phyloP scores from a whole-genome alignment of 2,329 filamentous ascomycete genomes.

The Akanthomyces muscarius region DNA sequence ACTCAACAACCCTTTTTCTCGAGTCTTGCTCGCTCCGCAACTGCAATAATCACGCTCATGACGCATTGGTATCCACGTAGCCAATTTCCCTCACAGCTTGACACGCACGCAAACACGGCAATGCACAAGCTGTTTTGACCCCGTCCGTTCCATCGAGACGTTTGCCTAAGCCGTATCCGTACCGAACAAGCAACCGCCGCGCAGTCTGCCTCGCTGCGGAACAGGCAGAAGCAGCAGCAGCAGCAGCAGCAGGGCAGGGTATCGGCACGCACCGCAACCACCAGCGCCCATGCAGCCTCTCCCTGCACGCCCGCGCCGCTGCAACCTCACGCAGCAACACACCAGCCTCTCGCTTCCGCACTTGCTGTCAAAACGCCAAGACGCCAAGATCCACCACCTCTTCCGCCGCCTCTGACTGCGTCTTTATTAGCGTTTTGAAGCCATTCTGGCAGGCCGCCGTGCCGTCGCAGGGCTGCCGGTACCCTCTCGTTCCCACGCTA shows the following conservation, averaged over 20 bases:
- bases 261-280: not conserved
- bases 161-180: not conserved
- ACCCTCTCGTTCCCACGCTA: slow-evolving; percentile 12
- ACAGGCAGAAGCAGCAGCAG: not conserved
- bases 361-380: slow-evolving; percentile 12
- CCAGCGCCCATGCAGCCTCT: not conserved
- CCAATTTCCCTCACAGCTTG: slow-evolving; percentile 5
- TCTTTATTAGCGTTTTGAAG: not conserved
- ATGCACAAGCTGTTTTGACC: slow-evolving; percentile 7
- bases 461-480: not conserved
- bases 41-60: slow-evolving; percentile 11
- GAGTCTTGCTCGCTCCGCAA: not conserved
- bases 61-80: slow-evolving; percentile 15
- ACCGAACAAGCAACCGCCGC: not conserved
- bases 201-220: slow-evolving; percentile 5
- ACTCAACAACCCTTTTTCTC: not conserved
- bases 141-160: slow-evolving; percentile 6
- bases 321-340: slow-evolving; percentile 1
- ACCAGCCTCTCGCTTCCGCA: not conserved
- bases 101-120: slow-evolving; percentile 7
- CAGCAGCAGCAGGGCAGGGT: not conserved
- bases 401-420: not conserved
- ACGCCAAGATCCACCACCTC: slow-evolving; percentile 5
- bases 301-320: not conserved
- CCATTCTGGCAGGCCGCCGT: not conserved